Percentiles rank a stretch among this genome's conserved stretches.
These are phyloP conservation scores for Pyrus communis DNA, from an alignment of 306 rosid species.

Conservation along the genomic window DNA sequence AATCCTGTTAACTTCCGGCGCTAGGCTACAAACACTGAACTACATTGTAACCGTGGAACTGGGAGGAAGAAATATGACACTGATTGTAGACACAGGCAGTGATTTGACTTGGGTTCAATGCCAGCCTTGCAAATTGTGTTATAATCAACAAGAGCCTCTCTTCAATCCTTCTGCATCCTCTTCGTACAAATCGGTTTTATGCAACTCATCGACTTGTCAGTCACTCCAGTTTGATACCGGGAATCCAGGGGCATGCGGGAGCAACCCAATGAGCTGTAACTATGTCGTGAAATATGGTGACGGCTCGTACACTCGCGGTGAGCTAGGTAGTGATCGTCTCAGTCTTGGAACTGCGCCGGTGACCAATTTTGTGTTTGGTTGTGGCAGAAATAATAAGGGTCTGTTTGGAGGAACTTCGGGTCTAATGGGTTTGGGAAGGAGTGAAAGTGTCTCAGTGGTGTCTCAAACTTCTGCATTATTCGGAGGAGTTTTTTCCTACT, in stretches of 20 bases:
- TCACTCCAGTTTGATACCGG: slow-evolving; percentile 40
- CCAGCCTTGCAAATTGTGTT: slow-evolving; percentile 69
- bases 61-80: slow-evolving; percentile 50
- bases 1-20: slow-evolving; percentile 63
- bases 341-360: slow-evolving; percentile 37
- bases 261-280: slow-evolving; percentile 28
- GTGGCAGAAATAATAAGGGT: slow-evolving; percentile 74
- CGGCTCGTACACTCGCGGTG: slow-evolving; percentile 58
- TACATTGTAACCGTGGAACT: slow-evolving; percentile 65
- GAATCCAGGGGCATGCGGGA: slow-evolving; percentile 39
- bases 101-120: slow-evolving; percentile 87
- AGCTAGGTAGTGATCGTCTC: slow-evolving; percentile 48
- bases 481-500: slow-evolving; percentile 81
- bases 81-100: slow-evolving; percentile 89
- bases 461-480: slow-evolving; percentile 54
- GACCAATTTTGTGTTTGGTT: slow-evolving; percentile 56
- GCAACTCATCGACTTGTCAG: slow-evolving; percentile 55
- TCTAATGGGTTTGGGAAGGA: slow-evolving; percentile 69
- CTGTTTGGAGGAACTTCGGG: slow-evolving; percentile 81
- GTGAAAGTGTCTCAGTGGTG: slow-evolving; percentile 48
- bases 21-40: slow-evolving; percentile 52
- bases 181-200: slow-evolving; percentile 45
- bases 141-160: slow-evolving; percentile 61
- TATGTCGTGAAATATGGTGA: slow-evolving; percentile 66
- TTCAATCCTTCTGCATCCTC: slow-evolving; percentile 57